Evolutionary conservation across 164 flowering plant genomes (phyloP), one percentile per base, ranked within the genome.

Genomic region (Vitis rotundifolia): DNA sequence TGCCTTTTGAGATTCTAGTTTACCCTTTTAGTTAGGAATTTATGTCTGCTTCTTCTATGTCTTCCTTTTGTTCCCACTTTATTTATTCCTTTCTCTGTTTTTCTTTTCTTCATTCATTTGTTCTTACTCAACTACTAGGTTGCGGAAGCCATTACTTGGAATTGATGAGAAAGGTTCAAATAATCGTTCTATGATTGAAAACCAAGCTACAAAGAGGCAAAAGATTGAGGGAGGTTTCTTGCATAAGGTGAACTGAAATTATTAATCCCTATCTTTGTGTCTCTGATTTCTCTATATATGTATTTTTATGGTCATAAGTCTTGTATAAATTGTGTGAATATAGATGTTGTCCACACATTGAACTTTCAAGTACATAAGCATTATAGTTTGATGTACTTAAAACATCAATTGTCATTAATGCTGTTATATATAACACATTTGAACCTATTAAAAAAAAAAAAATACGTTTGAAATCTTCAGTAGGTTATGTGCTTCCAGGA

Each of bases 191-290:
- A 15, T 51, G 5, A 29, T 14, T 51, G 80, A 75, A 26, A 54
- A 3, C 50, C 71, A 44, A 10, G 74, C 77, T 28, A 73, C 86
- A 28, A 86, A 88, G 74, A 79, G 92, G 67, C 92, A 84, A 54
- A 88, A 85, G 77, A 78, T 88, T 55, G 89, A 86, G 51, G 75
- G 64, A 56, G 89, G 92, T 31, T 88, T 71, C 75, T 66, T 82
- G 61, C 70, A 55, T 29, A 88, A 86, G 88, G 92, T 88, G 66
- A 50, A 37, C 10, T 59, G 11, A 15, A 59, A 1, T 53, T 31
- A 55, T 55, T 71, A 12, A 49, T 60, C 3, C 15, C 16, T 53
- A 51, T 49, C 22, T 55, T 54, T n/a, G 57, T 56, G 31, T 9
- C 52, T 72, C 44, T 60, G 3, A 15, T 60, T 63, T 68, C 50